Conservation (phyloP, 306 rosid species). For the Malus asiatica region DNA sequence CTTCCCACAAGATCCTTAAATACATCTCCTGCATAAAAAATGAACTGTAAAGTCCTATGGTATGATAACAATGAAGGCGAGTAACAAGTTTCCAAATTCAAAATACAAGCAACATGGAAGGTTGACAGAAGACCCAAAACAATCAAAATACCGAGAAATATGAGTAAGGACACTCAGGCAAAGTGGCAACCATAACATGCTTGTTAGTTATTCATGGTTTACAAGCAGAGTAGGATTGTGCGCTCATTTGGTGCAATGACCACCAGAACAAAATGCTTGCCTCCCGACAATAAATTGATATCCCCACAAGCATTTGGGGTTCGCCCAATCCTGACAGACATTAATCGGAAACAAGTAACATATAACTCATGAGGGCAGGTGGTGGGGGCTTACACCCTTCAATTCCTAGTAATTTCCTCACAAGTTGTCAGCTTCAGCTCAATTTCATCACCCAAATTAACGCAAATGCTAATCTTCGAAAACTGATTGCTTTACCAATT, state of each 20-base stretch:
- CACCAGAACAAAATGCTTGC: not conserved
- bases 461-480: not conserved
- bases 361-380: not conserved
- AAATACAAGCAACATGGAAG: not conserved
- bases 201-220: not conserved
- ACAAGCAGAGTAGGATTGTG: not conserved
- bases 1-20: conserved; percentile 90
- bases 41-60: not conserved
- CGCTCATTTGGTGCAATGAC: not conserved
- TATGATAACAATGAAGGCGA: not conserved
- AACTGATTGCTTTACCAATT: not conserved
- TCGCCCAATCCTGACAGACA: not conserved
- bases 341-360: not conserved
- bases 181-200: not conserved
- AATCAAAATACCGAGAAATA: not conserved
- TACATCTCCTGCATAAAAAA: conserved; percentile 52
- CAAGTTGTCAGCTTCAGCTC: not conserved
- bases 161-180: not conserved
- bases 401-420: not conserved
- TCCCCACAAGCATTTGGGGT: not conserved
- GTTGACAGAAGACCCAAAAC: not conserved
- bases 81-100: not conserved
- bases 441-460: not conserved
- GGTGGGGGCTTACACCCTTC: not conserved
- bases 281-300: not conserved